Conservation (phyloP, 768 basidiomycete species). For the Mycena alexandri region DNA sequence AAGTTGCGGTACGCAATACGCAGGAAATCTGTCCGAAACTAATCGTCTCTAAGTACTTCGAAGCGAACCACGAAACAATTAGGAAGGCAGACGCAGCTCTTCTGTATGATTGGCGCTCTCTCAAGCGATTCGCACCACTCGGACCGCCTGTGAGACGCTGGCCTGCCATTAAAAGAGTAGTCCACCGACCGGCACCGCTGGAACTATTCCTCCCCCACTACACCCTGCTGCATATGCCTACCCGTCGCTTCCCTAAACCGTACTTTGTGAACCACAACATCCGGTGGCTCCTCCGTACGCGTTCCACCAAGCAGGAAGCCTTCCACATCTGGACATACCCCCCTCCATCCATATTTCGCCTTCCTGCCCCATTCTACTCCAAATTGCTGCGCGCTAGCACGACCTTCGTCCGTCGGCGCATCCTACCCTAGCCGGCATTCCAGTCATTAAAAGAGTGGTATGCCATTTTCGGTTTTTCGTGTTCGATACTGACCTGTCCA, state of each 20-base stretch:
- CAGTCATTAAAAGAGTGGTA: too few relatives aligned
- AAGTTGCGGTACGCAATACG: slow-evolving; percentile 8
- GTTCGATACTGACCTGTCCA: too few relatives aligned
- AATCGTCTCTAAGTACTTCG: background rate
- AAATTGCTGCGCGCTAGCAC: slow-evolving; percentile 2
- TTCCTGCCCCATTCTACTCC: slow-evolving; percentile 18
- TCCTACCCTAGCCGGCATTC: background rate
- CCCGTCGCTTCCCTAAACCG: background rate
- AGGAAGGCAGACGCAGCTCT: too few relatives aligned
- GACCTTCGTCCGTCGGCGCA: slow-evolving; percentile 16
- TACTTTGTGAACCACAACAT: background rate
- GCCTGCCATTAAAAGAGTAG: background rate
- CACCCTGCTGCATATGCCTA: too few relatives aligned
- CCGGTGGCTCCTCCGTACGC: background rate
- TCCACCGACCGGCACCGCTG: too few relatives aligned
- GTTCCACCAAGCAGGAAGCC: too few relatives aligned
- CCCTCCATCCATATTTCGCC: slow-evolving; percentile 5
- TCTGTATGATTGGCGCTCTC: too few relatives aligned
- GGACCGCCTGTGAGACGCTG: too few relatives aligned
- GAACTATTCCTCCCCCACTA: too few relatives aligned
- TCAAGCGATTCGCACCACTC: too few relatives aligned
- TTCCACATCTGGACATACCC: slow-evolving; percentile 1
- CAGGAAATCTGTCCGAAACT: background rate
- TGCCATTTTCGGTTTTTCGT: too few relatives aligned
- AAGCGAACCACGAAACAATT: background rate